phyloP scores from a whole-genome alignment of 208 protist species.

The Trypanosoma boissoni region DNA sequence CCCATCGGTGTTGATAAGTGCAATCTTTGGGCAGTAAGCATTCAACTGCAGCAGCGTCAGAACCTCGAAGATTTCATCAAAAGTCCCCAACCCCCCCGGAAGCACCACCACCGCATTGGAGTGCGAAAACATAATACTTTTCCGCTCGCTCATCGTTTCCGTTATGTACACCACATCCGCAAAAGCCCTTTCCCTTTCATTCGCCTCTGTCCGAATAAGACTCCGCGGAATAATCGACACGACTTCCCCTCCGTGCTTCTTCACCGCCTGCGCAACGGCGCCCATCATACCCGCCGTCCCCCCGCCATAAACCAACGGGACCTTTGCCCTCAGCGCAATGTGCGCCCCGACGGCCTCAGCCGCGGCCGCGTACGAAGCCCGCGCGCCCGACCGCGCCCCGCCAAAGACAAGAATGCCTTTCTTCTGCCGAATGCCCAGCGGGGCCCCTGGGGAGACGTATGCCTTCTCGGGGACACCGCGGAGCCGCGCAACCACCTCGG shows the following conservation, averaged over 20 bases:
- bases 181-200: slow-evolving; percentile 45
- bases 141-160: slow-evolving; percentile 79
- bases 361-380: slow-evolving; percentile 41
- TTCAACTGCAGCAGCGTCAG: slow-evolving; percentile 82
- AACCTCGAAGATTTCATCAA: slow-evolving; percentile 83
- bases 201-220: slow-evolving; percentile 54
- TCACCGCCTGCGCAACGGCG: slow-evolving; percentile 36
- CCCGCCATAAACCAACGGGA: slow-evolving; percentile 73
- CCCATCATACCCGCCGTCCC: slow-evolving; percentile 81
- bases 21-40: slow-evolving; percentile 67
- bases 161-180: slow-evolving; percentile 60
- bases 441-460: no score
- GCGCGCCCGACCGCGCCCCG: slow-evolving; percentile 44
- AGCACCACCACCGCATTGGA: slow-evolving; percentile 64
- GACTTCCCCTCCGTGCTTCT: slow-evolving; percentile 36
- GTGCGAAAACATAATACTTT: slow-evolving; percentile 83
- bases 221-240: slow-evolving; percentile 60
- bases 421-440: no score
- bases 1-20: slow-evolving; percentile 60
- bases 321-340: slow-evolving; percentile 30
- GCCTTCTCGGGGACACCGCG: slow-evolving; percentile 14
- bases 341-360: slow-evolving; percentile 43
- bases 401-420: slow-evolving; percentile 77
- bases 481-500: slow-evolving; percentile 7
- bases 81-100: slow-evolving; percentile 77